phyloP scores from a whole-genome alignment of 805 yeast species.

The Myxozyma sirexii region DNA sequence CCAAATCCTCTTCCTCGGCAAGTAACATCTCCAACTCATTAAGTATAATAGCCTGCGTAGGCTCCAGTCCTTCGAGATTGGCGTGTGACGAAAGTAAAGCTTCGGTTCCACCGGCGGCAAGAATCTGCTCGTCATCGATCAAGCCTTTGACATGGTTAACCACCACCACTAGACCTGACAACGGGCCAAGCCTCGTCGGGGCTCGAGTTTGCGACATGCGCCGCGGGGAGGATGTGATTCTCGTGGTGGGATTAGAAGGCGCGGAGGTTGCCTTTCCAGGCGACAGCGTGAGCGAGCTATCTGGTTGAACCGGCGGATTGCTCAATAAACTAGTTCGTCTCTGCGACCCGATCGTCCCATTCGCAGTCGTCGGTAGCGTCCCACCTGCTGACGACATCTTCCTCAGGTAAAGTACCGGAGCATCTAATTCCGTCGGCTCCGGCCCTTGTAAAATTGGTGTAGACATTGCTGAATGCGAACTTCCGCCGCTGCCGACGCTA shows the following conservation, averaged over 20 bases:
- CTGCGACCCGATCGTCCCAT: neutral
- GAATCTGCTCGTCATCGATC: slow-evolving; percentile 8
- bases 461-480: neutral
- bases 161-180: slow-evolving; percentile 31
- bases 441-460: neutral
- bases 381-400: neutral
- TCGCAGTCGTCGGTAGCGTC: neutral
- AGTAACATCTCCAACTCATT: slow-evolving; percentile 23
- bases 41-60: slow-evolving; percentile 16
- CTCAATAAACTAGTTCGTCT: slow-evolving; percentile 7
- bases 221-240: neutral
- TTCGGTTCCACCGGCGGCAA: slow-evolving; percentile 2
- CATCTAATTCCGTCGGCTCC: neutral
- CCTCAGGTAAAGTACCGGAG: neutral
- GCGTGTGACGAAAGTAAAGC: neutral
- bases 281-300: neutral
- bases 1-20: slow-evolving; percentile 30
- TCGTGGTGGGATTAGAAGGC: neutral
- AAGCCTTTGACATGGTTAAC: slow-evolving; percentile 32
- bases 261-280: neutral
- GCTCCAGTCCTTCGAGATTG: neutral
- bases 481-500: slow-evolving; percentile 17
- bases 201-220: neutral
- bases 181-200: slow-evolving; percentile 21
- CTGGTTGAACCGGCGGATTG: slow-evolving; percentile 1